A percentile compares a stretch with the other conserved stretches of the same genome.
Conservation (phyloP, 1,284 basidiomycete species). For the Sporisorium scitamineum region DNA sequence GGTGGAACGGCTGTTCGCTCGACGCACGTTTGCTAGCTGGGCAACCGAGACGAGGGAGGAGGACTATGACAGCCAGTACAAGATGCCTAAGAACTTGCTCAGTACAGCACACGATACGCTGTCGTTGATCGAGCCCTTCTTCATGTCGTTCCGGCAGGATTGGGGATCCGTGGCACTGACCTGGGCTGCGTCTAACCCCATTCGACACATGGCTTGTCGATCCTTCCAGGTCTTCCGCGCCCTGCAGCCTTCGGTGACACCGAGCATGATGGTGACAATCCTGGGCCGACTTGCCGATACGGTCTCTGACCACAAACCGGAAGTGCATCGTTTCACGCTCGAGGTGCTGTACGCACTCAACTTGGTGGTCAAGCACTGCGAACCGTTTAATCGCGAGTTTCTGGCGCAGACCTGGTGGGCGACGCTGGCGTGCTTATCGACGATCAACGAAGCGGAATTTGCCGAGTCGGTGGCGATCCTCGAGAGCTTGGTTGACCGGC, state of each 20-base stretch:
- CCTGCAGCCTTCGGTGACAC: constrained; percentile 79
- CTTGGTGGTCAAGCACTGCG: constrained; percentile 75
- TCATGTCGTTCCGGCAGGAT: constrained; percentile 74
- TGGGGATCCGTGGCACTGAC: constrained; percentile 85
- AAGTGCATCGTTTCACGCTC: constrained; percentile 83
- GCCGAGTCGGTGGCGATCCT: constrained; percentile 78
- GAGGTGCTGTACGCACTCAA: constrained; percentile 85
- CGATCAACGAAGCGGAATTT: constrained; percentile 86
- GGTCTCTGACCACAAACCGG: constrained; percentile 78
- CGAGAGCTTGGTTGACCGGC: constrained; percentile 77
- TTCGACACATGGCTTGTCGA: constrained; percentile 85
- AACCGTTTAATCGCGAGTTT: constrained; percentile 74
- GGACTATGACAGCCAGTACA: constrained; percentile 31
- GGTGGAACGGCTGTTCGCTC: constrained; percentile 36
- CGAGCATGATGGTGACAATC: constrained; percentile 81
- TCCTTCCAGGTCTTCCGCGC: constrained; percentile 91
- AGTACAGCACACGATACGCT: constrained; percentile 34
- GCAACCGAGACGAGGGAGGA: constrained; percentile 26
- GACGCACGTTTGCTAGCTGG: constrained; percentile 38
- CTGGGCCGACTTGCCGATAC: constrained; percentile 87
- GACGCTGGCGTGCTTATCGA: constrained; percentile 82
- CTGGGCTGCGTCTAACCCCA: constrained; percentile 89
- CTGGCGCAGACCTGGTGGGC: constrained; percentile 91
- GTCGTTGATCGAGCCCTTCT: constrained; percentile 33
- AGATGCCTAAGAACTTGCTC: constrained; percentile 41